Evolutionary conservation across 768 basidiomycete genomes (phyloP), one percentile per base, ranked within the genome.

Genomic region (Suillus alpinus): DNA sequence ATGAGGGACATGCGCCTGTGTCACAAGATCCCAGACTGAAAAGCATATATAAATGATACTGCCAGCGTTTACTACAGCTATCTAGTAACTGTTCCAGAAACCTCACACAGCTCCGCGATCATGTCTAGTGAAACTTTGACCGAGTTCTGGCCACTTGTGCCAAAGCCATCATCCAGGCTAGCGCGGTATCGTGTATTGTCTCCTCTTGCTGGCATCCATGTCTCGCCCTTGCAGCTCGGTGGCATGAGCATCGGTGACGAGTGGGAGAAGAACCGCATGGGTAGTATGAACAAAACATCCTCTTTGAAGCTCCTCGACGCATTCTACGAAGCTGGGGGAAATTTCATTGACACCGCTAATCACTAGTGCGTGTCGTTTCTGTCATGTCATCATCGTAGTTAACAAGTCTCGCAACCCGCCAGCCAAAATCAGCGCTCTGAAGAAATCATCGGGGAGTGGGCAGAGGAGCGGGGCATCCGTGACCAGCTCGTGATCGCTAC

Each of bases 201-300:
- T 0, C 75, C 78, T 6, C 49, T 63, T 12, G 78, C 81, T 0
- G 78, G 80, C 16, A 67, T 83, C 29, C 77, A 76, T 49, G 83
- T 83, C n/a, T 84, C 82, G 2, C 81, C 83, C 0, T 66, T 83
- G n/a, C 72, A 73, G 44, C 77, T 84, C 26, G 82, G 82, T 3
- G 81, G 74, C 4, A 79, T 80, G 80, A 80, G 72, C 68, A 77
- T 82, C 37, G 80, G 81, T 7, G 76, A 81, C 62, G 72, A 78
- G 56, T 81, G 81, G 81, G 67, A 64, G 0, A 26, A 66, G 12
- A 41, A 58, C 20, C 67, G 76, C 32, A 65, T 76, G 75, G 82
- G 83, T 13, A 58, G 66, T 3, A 80, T 81, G 76, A 62, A 70
- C 63, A 81, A 81, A 67, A 73, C 77, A 31, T 57, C 67, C 14